These are phyloP conservation scores for Chaetomium globosum DNA, from an alignment of 2,329 filamentous ascomycete species.

Conservation along the genomic window DNA sequence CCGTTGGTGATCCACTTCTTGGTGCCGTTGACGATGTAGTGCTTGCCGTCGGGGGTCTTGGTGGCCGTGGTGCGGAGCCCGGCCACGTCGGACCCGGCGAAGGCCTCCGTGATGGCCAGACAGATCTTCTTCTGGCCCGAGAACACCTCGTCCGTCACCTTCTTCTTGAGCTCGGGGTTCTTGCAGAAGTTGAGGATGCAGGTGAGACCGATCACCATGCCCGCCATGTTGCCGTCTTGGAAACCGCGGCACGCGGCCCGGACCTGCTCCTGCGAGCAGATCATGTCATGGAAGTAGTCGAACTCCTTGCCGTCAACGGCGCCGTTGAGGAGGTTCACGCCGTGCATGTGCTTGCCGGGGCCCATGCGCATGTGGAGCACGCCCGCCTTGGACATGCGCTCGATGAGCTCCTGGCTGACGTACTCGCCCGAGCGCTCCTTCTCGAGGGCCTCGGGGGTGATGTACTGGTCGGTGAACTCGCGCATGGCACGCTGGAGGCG, in stretches of 20 bases:
- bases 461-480: conserved; percentile 70
- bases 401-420: conserved; percentile 72
- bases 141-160: conserved; percentile 71
- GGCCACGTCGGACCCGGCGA: conserved; percentile 81
- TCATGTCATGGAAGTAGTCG: conserved; percentile 83
- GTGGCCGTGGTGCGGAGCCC: conserved; percentile 75
- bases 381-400: conserved; percentile 73
- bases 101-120: conserved; percentile 84
- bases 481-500: conserved; percentile 69
- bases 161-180: conserved; percentile 66
- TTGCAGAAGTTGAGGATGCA: conserved; percentile 78
- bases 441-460: conserved; percentile 73
- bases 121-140: conserved; percentile 85
- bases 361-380: conserved; percentile 81
- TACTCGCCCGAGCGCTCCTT: conserved; percentile 74
- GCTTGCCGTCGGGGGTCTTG: conserved; percentile 73
- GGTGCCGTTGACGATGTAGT: conserved; percentile 71
- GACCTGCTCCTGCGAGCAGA: conserved; percentile 72
- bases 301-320: conserved; percentile 77
- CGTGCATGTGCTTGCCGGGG: conserved; percentile 79
- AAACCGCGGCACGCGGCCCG: conserved; percentile 76
- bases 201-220: conserved; percentile 80
- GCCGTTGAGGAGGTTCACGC: conserved; percentile 67
- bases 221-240: conserved; percentile 83
- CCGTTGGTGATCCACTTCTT: conserved; percentile 91